phyloP scores from a whole-genome alignment of 208 protist genomes.

The Wallacemonas sp. region DNA sequence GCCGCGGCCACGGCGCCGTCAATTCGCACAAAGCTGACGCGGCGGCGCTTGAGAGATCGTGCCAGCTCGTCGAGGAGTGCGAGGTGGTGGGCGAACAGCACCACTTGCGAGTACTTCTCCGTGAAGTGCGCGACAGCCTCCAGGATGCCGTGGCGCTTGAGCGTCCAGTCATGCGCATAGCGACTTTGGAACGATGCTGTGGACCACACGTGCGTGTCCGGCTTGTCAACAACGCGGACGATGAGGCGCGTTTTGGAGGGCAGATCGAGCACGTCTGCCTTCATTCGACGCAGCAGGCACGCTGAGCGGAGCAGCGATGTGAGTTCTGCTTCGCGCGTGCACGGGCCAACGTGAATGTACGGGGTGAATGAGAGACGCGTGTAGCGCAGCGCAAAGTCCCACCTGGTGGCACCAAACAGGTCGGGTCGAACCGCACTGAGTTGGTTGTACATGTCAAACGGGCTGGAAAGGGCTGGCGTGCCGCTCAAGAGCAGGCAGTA shows the following conservation, averaged over 20 bases:
- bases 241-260: conserved; percentile 68
- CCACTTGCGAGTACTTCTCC: conserved; percentile 55
- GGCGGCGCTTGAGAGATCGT: conserved; percentile 23
- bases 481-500: conserved; percentile 77
- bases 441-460: conserved; percentile 86
- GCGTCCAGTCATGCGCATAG: conserved; percentile 60
- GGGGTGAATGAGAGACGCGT: conserved; percentile 52
- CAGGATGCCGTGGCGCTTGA: conserved; percentile 54
- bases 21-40: conserved; percentile 49
- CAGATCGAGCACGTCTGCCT: conserved; percentile 75
- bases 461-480: conserved; percentile 55
- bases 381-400: conserved; percentile 78
- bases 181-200: conserved; percentile 45
- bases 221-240: conserved; percentile 43
- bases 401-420: conserved; percentile 52
- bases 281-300: conserved; percentile 71
- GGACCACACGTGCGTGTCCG: too few relatives aligned
- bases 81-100: conserved; percentile 82
- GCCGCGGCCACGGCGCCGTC: conserved; percentile 51
- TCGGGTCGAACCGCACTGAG: conserved; percentile 59
- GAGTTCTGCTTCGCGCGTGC: conserved; percentile 48
- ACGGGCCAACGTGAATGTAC: conserved; percentile 48
- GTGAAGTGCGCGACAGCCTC: conserved; percentile 63
- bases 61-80: conserved; percentile 52
- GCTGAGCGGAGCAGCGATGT: conserved; percentile 39